Evolutionary conservation across 1,284 basidiomycete species (phyloP).

Genomic region (Cryptococcus sp.): DNA sequence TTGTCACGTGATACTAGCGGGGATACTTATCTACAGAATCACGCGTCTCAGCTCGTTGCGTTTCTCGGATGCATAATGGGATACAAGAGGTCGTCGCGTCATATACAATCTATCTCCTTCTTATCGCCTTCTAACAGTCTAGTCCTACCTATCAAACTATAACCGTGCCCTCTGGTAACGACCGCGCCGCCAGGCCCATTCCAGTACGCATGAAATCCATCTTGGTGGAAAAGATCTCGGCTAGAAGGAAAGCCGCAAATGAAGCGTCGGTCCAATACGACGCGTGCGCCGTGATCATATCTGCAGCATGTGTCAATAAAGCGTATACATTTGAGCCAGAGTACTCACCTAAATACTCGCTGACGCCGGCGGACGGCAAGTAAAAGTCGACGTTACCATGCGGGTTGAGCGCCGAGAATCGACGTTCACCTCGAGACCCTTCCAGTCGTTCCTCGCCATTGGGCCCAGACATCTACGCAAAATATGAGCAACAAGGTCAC

Average conservation of each 20-base stretch:
- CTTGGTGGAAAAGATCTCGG: conserved; percentile 50
- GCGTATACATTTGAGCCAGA: neutral
- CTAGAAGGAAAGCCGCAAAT: conserved; percentile 52
- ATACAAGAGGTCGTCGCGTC: neutral
- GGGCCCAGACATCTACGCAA: conserved; percentile 41
- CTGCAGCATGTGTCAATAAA: conserved; percentile 21
- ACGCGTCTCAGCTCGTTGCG: too few relatives aligned
- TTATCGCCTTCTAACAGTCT: neutral
- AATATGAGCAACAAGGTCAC: neutral
- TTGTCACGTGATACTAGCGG: too few relatives aligned
- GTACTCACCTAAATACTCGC: conserved; percentile 49
- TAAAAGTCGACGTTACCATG: conserved; percentile 54
- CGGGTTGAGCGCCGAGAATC: conserved; percentile 54
- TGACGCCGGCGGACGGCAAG: conserved; percentile 48
- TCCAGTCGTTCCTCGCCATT: conserved; percentile 43
- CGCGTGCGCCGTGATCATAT: conserved; percentile 51
- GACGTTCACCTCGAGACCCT: conserved; percentile 48
- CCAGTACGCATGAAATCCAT: conserved; percentile 48
- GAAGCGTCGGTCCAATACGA: conserved; percentile 51
- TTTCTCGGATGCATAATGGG: too few relatives aligned
- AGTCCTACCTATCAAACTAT: neutral
- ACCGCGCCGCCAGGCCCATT: conserved; percentile 32
- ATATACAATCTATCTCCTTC: neutral
- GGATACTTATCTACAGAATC: too few relatives aligned
- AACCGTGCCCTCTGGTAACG: conserved; percentile 27